Conservation (phyloP, 2,329 filamentous ascomycete species). For the Coniochaeta sp. region DNA sequence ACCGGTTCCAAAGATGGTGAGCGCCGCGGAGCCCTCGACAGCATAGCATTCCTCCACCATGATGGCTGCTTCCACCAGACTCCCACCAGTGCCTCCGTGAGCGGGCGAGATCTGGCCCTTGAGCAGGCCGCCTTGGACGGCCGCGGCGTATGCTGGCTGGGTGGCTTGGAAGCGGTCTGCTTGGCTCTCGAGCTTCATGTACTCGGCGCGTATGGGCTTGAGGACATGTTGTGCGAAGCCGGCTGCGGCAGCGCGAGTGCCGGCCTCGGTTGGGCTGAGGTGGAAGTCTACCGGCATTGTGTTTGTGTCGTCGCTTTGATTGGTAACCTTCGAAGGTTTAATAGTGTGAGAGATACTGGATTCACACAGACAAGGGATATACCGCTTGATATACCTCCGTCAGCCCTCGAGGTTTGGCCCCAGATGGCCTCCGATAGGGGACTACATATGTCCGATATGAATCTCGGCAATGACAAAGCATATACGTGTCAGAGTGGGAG, state of each 20-base stretch:
- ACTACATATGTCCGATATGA: neutral
- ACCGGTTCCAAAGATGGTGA: constrained; percentile 45
- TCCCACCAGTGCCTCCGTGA: constrained; percentile 37
- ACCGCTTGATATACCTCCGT: neutral
- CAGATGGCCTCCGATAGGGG: too few species aligned
- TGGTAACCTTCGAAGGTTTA: too few species aligned
- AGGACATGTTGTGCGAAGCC: constrained; percentile 16
- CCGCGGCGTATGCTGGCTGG: constrained; percentile 35
- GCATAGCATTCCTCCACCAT: constrained; percentile 46
- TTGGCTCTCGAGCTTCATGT: constrained; percentile 11
- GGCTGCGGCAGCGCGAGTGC: constrained; percentile 13
- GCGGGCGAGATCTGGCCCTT: constrained; percentile 36
- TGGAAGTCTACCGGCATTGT: constrained; percentile 17
- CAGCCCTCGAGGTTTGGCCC: neutral
- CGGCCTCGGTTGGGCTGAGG: constrained; percentile 13
- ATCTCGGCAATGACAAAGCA: neutral
- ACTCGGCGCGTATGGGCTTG: constrained; percentile 13
- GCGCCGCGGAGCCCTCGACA: constrained; percentile 38
- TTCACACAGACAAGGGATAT: neutral
- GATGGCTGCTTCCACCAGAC: constrained; percentile 40
- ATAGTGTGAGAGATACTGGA: too few species aligned
- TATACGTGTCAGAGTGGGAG: neutral
- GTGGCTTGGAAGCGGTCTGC: constrained; percentile 38
- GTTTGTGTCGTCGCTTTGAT: neutral
- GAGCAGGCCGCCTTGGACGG: constrained; percentile 35